Evolutionary conservation across 495 filamentous ascomycete species (phyloP).

Genomic region (Hypoxylon fragiforme): DNA sequence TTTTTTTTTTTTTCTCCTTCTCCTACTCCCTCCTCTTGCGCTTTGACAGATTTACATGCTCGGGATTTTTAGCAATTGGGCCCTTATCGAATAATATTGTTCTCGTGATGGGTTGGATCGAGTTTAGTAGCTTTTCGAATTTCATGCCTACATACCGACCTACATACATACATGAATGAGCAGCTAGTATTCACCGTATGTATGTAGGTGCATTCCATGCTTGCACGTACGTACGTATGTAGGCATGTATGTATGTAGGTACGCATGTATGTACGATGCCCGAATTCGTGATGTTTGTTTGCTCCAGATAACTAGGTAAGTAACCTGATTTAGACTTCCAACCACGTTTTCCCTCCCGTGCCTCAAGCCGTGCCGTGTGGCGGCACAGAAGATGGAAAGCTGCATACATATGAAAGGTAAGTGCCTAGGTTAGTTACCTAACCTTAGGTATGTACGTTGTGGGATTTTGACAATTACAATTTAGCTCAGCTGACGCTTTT

Average conservation of each 20-base stretch:
- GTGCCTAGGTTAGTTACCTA: no score
- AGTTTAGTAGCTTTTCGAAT: no score
- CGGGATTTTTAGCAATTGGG: not conserved
- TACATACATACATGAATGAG: no score
- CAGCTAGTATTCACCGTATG: no score
- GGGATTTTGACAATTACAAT: no score
- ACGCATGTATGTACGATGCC: not conserved
- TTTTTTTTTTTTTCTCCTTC: no score
- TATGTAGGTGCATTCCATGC: no score
- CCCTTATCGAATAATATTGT: not conserved
- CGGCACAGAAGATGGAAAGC: slow-evolving; percentile 20
- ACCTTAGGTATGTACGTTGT: no score
- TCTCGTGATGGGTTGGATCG: not conserved
- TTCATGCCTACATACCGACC: no score
- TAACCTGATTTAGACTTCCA: slow-evolving; percentile 1
- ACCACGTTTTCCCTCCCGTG: slow-evolving; percentile 11
- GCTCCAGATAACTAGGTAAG: not conserved
- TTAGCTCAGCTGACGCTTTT: slow-evolving; percentile 35
- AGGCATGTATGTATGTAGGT: no score
- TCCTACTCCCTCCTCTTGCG: no score
- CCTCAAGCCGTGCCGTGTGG: slow-evolving; percentile 16
- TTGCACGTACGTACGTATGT: no score
- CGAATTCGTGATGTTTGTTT: slow-evolving; percentile 7
- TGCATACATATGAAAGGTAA: slow-evolving; percentile 16
- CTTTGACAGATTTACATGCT: not conserved